Evolutionary conservation across 495 filamentous ascomycete species (phyloP).

Genomic region (Penicillium manginii): DNA sequence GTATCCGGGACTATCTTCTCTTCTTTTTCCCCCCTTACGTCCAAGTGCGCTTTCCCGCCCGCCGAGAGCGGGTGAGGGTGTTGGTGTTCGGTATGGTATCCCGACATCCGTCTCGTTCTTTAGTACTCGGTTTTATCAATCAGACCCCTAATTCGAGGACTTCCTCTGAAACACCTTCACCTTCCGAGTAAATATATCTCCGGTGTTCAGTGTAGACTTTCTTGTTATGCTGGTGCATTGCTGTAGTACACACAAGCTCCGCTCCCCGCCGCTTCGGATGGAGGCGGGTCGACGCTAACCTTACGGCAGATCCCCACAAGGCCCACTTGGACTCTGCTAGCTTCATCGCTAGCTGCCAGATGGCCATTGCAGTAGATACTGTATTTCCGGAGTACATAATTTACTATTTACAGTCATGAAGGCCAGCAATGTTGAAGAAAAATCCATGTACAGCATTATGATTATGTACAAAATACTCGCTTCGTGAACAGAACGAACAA

Average conservation of each 20-base stretch:
- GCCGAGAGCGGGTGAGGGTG: no score
- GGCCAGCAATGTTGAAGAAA: background rate
- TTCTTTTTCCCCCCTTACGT: background rate
- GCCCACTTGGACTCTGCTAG: constrained; percentile 2
- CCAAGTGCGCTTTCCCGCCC: background rate
- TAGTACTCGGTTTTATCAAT: background rate
- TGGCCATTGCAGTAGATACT: no score
- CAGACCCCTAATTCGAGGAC: no score
- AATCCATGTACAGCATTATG: constrained; percentile 9
- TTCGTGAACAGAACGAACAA: background rate
- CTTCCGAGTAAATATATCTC: no score
- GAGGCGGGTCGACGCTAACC: background rate
- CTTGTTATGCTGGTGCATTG: no score
- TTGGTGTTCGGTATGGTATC: background rate
- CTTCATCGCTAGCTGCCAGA: background rate
- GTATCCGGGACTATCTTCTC: background rate
- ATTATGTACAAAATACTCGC: constrained; percentile 13
- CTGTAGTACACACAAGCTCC: background rate
- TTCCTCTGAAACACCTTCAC: no score
- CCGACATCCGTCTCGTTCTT: constrained; percentile 1
- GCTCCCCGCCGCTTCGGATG: background rate
- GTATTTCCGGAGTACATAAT: no score
- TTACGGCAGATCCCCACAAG: background rate
- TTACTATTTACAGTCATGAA: no score
- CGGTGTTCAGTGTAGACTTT: no score